Evolutionary conservation across 768 basidiomycete genomes (phyloP), one percentile per base, ranked within the genome.

Genomic region (Mrakia blollopis): DNA sequence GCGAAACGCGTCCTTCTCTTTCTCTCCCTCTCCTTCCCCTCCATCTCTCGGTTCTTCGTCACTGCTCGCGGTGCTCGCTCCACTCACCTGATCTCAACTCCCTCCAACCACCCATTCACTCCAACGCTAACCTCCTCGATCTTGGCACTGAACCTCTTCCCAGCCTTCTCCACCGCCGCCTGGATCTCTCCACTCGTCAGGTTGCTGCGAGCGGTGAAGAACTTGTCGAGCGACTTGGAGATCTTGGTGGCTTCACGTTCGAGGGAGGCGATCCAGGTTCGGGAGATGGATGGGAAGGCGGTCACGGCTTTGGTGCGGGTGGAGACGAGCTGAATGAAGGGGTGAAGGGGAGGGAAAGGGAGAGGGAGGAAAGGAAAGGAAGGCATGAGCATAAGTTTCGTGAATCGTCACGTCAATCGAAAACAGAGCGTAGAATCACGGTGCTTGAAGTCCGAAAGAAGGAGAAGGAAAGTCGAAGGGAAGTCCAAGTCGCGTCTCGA

Each of bases 141-240:
- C 78, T 78, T 78, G 39, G n/a, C 41, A 25, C 67, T 39, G 16
- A 78, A 61, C 35, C 65, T 47, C 54, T 39, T 23, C 30, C 50
- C 47, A 10, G 67, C 69, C 60, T 74, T 68, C 7, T 41, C 25
- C 23, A 74, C 28, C n/a, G 73, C 73, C 25, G 28, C 37, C 44
- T 74, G 60, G 41, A 78, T 44, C 37, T 74, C 68, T 7, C 81
- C 80, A 23, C 65, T 18, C 6, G 79, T 81, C 25, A 82, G 76
- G 5, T 76, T 78, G 9, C 76, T 62, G 1, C 2, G 80, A 80
- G 11, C 71, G 60, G 79, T 75, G 63, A 81, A 82, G 39, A 81
- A 78, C 79, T 82, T 83, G 74, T 82, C 81, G 65, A 83, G 73
- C 21, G 80, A 80, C 21, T 70, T 77, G 21, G 80, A 35, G 72